Base-by-base conservation (phyloP, 805 yeast genomes). In the Kuraishia ogatae region DNA sequence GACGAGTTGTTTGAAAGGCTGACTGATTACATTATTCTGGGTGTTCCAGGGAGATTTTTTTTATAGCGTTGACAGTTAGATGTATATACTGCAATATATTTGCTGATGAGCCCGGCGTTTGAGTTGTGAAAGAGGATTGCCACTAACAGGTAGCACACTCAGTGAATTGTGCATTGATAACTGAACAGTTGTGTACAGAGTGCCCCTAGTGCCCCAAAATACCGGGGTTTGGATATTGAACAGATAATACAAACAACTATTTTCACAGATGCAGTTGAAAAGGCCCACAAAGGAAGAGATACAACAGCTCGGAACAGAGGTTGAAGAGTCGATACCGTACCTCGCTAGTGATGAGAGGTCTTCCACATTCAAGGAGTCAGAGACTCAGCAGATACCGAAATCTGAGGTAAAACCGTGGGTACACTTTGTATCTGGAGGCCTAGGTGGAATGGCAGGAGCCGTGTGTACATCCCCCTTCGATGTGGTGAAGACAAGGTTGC, bases 381-480 rank as follows among this genome's bases (percentile, higher is more conserved):
- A 57, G 39, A 48, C 57, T 3, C 39, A 23, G 15, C 49, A 19
- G 19, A 24, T 10, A 13, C 17, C 24, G 15, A 23, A 19, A 4
- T 21, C 53, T 29, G 59, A 64, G 47, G 75, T 76, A 1, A 68
- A 70, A 56, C 83, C 84, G 39, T 80, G 83, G 93, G 90, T 87
- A 5, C 93, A 87, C 70, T 88, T 88, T 66, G 88, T 88, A n/a
- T 92, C 96, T 13, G 96, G 94, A 53, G 96, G 96, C 15, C 68
- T 89, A 24, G 99, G 97, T 39, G 99, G 99, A 17, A 94, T 94
- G 97, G 89, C 93, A 29, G 99, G 99, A 24, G 97, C 99, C 1
- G 72, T 93, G 2, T 84, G 84, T 54, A 94, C 99, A 0, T 86
- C 97, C 62, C 99, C 99, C 0, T 81, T 94, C 58, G 99, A 92